phyloP scores from a whole-genome alignment of 495 filamentous ascomycete species.

The Barbatosphaeria neglecta region DNA sequence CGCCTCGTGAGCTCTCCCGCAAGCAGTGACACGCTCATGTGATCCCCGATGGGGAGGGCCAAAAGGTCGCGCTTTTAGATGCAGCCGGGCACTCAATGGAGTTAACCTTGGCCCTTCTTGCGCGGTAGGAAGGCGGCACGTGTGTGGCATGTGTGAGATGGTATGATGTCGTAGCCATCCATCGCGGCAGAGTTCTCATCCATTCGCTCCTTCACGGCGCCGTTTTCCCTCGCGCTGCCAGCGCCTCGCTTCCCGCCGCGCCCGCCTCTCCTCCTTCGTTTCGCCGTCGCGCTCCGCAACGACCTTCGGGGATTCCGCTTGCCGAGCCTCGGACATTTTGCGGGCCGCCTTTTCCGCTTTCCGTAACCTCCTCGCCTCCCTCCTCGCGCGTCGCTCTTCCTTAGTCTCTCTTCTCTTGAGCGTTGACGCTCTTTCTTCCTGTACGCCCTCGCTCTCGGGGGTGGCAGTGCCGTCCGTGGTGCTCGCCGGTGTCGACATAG shows the following conservation, averaged over 20 bases:
- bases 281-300: slow-evolving; percentile 12
- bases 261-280: slow-evolving; percentile 30
- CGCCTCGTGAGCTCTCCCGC: too few species aligned
- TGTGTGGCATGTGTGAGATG: too few species aligned
- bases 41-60: too few species aligned
- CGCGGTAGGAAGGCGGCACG: too few species aligned
- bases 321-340: slow-evolving; percentile 3
- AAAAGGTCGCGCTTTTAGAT: too few species aligned
- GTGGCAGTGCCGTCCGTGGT: slow-evolving; percentile 5
- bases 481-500: slow-evolving; percentile 7
- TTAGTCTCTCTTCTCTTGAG: neutral
- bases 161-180: neutral
- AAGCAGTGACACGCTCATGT: too few species aligned
- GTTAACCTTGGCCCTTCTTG: too few species aligned
- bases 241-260: slow-evolving; percentile 31
- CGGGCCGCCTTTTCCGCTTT: slow-evolving; percentile 8
- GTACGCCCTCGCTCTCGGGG: neutral
- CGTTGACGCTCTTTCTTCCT: neutral
- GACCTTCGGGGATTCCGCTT: slow-evolving; percentile 9
- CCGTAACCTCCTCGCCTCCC: slow-evolving; percentile 17
- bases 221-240: slow-evolving; percentile 4
- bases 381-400: slow-evolving; percentile 20
- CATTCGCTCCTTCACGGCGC: neutral
- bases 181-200: slow-evolving; percentile 1
- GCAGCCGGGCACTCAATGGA: too few species aligned